Evolutionary conservation across 371 early-diverging fungal genomes (phyloP).

Genomic region (Smittium culicis): DNA sequence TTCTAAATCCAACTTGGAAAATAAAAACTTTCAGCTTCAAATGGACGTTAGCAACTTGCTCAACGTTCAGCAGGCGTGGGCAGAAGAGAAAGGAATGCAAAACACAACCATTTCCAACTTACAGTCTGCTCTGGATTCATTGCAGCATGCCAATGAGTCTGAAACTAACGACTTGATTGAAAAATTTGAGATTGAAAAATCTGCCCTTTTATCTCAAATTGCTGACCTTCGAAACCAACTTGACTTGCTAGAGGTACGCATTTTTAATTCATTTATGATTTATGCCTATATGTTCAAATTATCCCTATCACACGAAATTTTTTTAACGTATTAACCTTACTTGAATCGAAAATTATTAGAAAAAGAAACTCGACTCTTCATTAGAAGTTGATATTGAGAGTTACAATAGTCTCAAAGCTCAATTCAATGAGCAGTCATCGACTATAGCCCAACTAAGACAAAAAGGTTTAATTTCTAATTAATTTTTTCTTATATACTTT

Average conservation of each 20-base stretch:
- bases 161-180: constrained; percentile 68
- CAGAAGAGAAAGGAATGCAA: constrained; percentile 44
- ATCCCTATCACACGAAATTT: no score
- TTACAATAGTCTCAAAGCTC: not conserved
- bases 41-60: constrained; percentile 22
- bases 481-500: not conserved
- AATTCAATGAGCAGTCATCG: constrained; percentile 8
- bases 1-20: constrained; percentile 23
- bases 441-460: constrained; percentile 14
- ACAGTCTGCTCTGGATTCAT: constrained; percentile 70
- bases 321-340: no score
- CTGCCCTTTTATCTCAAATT: constrained; percentile 39
- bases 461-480: constrained; percentile 15
- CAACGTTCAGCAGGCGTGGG: constrained; percentile 28
- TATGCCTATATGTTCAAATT: no score
- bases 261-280: not conserved
- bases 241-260: not conserved
- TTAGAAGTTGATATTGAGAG: not conserved
- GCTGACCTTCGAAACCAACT: constrained; percentile 29
- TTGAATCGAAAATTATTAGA: no score
- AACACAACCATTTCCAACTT: constrained; percentile 57
- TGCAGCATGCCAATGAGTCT: constrained; percentile 57
- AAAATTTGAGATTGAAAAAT: constrained; percentile 46
- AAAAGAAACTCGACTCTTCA: not conserved
- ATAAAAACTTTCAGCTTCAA: constrained; percentile 23